A percentile compares a stretch with the other conserved stretches of the same genome.
Conservation (phyloP, 371 early-diverging fungal genomes). For the Mortierella sp. region DNA sequence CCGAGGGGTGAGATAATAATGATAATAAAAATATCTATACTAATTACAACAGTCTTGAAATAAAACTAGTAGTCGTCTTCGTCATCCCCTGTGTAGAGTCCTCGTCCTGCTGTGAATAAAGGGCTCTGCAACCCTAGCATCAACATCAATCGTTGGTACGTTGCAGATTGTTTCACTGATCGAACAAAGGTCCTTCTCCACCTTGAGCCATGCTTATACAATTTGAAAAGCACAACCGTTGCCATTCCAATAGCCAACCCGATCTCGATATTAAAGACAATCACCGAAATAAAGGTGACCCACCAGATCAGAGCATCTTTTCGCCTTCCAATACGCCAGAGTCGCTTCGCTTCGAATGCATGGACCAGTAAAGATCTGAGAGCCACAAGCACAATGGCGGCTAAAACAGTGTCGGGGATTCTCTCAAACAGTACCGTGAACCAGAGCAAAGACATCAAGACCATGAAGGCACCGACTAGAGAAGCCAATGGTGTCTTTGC, state of each 20-base stretch:
- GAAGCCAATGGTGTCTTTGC: slow-evolving; percentile 38
- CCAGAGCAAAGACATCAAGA: slow-evolving; percentile 43
- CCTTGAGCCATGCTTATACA: slow-evolving; percentile 32
- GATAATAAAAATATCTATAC: too few relatives aligned
- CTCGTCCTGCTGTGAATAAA: slow-evolving; percentile 31
- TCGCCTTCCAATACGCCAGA: slow-evolving; percentile 39
- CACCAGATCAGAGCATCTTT: slow-evolving; percentile 51
- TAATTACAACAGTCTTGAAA: neutral
- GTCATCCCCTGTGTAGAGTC: slow-evolving; percentile 41
- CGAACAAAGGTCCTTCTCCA: slow-evolving; percentile 22
- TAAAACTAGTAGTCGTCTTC: slow-evolving; percentile 39
- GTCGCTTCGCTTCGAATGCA: slow-evolving; percentile 25
- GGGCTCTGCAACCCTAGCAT: slow-evolving; percentile 49
- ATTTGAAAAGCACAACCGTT: slow-evolving; percentile 27
- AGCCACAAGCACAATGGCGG: slow-evolving; percentile 39
- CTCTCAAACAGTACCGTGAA: slow-evolving; percentile 42
- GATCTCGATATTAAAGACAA: slow-evolving; percentile 42
- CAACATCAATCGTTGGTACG: slow-evolving; percentile 41
- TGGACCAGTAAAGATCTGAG: slow-evolving; percentile 30
- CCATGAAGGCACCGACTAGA: slow-evolving; percentile 31
- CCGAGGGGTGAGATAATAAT: too few relatives aligned
- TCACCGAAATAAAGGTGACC: slow-evolving; percentile 32
- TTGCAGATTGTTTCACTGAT: slow-evolving; percentile 31
- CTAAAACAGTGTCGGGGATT: slow-evolving; percentile 39
- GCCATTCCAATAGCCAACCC: slow-evolving; percentile 35